Percentiles rank a stretch among this genome's conserved stretches.
Conservation (phyloP, 148 eudicot genomes). For the Salicornia ramosissima region DNA sequence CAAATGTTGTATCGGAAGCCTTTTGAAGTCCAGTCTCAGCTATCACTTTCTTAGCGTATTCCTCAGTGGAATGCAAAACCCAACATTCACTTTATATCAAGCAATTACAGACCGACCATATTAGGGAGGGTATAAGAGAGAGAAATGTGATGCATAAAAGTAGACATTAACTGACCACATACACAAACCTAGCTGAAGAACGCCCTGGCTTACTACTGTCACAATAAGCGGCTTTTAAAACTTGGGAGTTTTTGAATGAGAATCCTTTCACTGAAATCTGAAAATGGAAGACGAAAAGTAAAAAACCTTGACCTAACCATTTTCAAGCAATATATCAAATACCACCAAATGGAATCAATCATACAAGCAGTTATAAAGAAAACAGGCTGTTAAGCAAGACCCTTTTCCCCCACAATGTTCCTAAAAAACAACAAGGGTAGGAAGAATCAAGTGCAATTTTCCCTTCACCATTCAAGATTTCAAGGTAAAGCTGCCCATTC, state of each 20-base stretch:
- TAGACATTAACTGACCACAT: conserved; percentile 3
- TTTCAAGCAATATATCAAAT: background rate
- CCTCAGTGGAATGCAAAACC: conserved; percentile 85
- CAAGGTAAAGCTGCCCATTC: background rate
- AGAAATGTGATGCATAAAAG: conserved; percentile 3
- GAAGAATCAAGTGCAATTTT: too few species aligned
- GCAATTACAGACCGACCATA: conserved; percentile 1
- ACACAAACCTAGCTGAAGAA: conserved; percentile 51
- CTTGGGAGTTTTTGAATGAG: conserved; percentile 60
- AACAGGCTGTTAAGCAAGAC: background rate
- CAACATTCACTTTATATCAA: conserved; percentile 57
- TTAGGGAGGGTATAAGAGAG: background rate
- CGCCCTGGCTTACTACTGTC: conserved; percentile 96
- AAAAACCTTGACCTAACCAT: background rate
- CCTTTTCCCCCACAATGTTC: too few species aligned
- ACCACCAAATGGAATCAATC: background rate
- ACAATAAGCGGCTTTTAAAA: conserved; percentile 67
- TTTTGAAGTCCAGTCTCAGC: conserved; percentile 67
- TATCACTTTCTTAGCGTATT: conserved; percentile 66
- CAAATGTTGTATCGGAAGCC: conserved; percentile 52
- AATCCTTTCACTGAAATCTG: conserved; percentile 74
- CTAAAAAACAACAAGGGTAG: too few species aligned
- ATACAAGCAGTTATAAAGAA: background rate
- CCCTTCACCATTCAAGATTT: too few species aligned
- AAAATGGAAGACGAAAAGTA: background rate